Evolutionary conservation across 441 rosid genomes (phyloP).

Genomic region (Rhodomyrtus psidioides): DNA sequence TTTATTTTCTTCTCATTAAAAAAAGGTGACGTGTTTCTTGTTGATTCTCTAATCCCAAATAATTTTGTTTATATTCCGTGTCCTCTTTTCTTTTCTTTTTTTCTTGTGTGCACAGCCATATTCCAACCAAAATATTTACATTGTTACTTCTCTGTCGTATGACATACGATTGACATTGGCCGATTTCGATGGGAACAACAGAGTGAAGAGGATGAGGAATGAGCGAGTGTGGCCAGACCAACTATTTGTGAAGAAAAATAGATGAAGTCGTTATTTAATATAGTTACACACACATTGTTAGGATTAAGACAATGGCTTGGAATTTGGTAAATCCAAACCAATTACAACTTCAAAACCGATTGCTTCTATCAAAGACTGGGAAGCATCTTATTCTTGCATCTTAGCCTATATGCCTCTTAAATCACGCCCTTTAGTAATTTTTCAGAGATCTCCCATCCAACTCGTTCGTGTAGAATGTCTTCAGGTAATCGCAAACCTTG

Average conservation of each 20-base stretch:
- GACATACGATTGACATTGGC: neutral
- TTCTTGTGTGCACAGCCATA: too few species aligned
- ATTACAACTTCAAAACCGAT: neutral
- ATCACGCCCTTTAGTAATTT: constrained; percentile 14
- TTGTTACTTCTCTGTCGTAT: neutral
- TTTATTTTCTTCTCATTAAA: neutral
- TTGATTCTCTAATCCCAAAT: neutral
- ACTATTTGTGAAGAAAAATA: neutral
- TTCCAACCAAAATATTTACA: neutral
- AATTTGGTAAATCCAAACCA: neutral
- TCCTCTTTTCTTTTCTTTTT: too few species aligned
- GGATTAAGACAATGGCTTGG: neutral
- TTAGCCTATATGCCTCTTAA: neutral
- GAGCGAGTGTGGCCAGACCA: neutral
- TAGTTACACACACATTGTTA: neutral
- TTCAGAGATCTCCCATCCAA: constrained; percentile 28
- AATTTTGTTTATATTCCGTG: neutral
- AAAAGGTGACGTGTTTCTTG: neutral
- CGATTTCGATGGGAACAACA: neutral
- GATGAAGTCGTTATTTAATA: neutral
- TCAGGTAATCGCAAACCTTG: constrained; percentile 14
- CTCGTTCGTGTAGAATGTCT: constrained; percentile 28
- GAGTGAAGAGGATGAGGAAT: neutral
- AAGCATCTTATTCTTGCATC: neutral
- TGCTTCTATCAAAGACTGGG: neutral